Evolutionary conservation across 768 basidiomycete species (phyloP), one percentile per base, ranked within the genome.

Genomic region (Trametopsis cervina): DNA sequence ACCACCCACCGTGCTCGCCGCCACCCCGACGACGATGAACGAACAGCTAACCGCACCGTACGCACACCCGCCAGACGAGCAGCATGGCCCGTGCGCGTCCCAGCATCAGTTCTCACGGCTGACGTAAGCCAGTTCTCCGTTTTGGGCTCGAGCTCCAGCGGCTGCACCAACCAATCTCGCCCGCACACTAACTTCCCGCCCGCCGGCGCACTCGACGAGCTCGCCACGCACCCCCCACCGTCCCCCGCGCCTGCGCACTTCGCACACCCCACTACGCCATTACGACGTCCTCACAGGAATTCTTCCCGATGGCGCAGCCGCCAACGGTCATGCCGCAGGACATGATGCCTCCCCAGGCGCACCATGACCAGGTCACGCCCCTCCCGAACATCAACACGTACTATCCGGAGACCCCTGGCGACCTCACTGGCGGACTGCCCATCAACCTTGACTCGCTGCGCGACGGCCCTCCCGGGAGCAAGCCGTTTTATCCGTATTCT

Each of bases 401-500:
- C 44, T 88, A 88, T 63, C 87, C 87, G 44, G 85, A 85, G 13
- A 60, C 55, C 54, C 81, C 83, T 53, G 82, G 74, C 60, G 87
- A 90, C 70, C 75, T 89, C 52, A 86, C 86, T 6, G 87, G 88
- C 20, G 87, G 87, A 20, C 73, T 89, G 25, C 88, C 88, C 43
- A 87, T 91, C 60, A 91, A 87, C 60, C 82, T 91, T 21, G 87
- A 89, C 64, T 90, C 89, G 2, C 72, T 91, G 47, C 75, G 89
- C 45, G 89, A 92, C 60, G 88, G 89, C 0, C 89, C 89, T 2
- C 87, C 89, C 5, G 89, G 89, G 40, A 88, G 81, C 63, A 92
- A 92, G 64, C 89, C 89, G 4, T 90, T 91, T 60, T 92, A 92
- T 60, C 89, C 89, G 2, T 92, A 92, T 62, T 91, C 89, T 2